Evolutionary conservation across 345 rosid genomes (phyloP).

Genomic region (Kandelia obovata): DNA sequence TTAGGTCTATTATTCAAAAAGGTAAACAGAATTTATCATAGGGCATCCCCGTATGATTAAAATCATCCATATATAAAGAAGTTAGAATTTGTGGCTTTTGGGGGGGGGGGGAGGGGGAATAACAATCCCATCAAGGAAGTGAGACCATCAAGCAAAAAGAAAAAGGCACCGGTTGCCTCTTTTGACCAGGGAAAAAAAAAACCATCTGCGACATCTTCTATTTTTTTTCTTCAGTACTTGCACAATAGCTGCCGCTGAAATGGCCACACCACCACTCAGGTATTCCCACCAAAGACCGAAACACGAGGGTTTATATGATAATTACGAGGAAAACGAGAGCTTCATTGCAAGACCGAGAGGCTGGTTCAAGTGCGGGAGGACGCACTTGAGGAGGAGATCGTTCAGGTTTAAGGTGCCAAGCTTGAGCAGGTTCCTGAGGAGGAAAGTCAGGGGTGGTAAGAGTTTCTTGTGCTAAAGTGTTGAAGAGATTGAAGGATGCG

Average conservation of each 20-base stretch:
- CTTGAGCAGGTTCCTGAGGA: slow-evolving; percentile 37
- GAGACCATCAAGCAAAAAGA: no score
- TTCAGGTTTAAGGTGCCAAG: slow-evolving; percentile 45
- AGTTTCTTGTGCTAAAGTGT: slow-evolving; percentile 31
- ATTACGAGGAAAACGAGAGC: slow-evolving; percentile 12
- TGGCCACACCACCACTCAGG: slow-evolving; percentile 25
- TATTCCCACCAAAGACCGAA: slow-evolving; percentile 44
- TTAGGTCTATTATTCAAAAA: no score
- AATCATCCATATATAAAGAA: no score
- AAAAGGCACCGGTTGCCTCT: slow-evolving; percentile 10
- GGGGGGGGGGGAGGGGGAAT: no score
- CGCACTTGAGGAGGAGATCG: slow-evolving; percentile 39
- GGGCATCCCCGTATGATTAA: no score
- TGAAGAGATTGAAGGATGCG: slow-evolving; percentile 62
- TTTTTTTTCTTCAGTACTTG: neutral
- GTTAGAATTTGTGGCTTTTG: no score
- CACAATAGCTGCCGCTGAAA: slow-evolving; percentile 19
- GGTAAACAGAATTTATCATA: no score
- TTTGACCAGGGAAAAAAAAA: no score
- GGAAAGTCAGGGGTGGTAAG: slow-evolving; percentile 30
- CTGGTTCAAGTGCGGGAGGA: slow-evolving; percentile 40
- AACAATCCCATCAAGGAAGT: no score
- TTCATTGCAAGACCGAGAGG: slow-evolving; percentile 22
- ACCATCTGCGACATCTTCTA: neutral
- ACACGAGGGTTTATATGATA: slow-evolving; percentile 19